These are phyloP conservation scores for Lipomyces starkeyi DNA, from an alignment of 805 yeast genomes.

Conservation along the genomic window DNA sequence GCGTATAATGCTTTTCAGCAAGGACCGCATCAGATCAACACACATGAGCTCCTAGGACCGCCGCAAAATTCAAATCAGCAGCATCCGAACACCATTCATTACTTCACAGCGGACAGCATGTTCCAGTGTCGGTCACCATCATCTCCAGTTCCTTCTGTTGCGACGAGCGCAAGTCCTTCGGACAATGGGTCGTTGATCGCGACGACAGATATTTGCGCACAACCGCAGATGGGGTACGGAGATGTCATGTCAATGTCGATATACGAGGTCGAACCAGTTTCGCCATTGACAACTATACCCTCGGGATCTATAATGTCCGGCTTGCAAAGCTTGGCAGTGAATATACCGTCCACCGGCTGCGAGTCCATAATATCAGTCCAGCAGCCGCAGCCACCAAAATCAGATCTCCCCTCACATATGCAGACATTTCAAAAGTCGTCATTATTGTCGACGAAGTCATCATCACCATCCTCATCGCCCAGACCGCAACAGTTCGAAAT, in stretches of 20 bases:
- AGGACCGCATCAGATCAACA: neutral
- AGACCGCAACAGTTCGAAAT: conserved; percentile 8
- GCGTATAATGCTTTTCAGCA: neutral
- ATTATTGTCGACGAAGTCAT: neutral
- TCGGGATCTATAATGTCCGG: neutral
- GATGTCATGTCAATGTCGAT: neutral
- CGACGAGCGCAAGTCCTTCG: conserved; percentile 8
- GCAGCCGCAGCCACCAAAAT: conserved; percentile 17
- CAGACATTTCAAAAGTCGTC: conserved; percentile 43
- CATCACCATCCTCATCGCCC: conserved; percentile 9
- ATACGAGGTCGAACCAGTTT: conserved; percentile 11
- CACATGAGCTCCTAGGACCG: neutral
- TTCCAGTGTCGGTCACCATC: conserved; percentile 3
- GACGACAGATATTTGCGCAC: conserved; percentile 9
- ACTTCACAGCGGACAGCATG: neutral
- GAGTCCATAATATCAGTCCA: conserved; percentile 1
- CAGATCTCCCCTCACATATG: neutral
- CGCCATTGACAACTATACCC: conserved; percentile 11
- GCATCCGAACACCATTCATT: neutral
- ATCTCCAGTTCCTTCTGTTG: conserved; percentile 9
- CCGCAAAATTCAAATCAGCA: neutral
- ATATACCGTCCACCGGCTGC: neutral
- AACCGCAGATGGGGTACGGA: neutral
- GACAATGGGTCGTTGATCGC: neutral
- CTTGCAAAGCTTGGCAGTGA: neutral